Conservation (phyloP, 2,329 filamentous ascomycete species). For the Colletotrichum tropicicola region DNA sequence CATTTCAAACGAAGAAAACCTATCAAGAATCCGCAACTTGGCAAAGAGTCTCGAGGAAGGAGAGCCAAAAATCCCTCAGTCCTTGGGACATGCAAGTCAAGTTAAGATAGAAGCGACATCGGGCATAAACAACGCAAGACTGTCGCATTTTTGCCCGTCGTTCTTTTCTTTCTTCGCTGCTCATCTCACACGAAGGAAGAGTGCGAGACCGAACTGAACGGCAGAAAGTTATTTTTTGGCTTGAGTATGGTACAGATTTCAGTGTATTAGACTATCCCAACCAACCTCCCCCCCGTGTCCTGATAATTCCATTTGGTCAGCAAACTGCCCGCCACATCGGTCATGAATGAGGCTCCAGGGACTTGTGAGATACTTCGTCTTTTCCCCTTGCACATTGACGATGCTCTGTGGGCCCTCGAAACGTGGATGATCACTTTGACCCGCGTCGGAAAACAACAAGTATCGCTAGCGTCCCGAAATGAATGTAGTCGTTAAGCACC, state of each 20-base stretch:
- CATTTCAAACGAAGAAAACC: too few relatives aligned
- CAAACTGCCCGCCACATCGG: not conserved
- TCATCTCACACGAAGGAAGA: too few relatives aligned
- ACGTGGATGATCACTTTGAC: not conserved
- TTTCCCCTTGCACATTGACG: not conserved
- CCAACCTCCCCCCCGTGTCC: not conserved
- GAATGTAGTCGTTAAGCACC: constrained; percentile 5
- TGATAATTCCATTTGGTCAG: not conserved
- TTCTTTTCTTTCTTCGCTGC: too few relatives aligned
- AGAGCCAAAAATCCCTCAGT: too few relatives aligned
- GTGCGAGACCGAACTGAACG: too few relatives aligned
- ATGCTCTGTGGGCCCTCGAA: not conserved
- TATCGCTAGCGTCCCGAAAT: constrained; percentile 3
- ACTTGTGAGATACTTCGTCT: not conserved
- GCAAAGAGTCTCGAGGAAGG: too few relatives aligned
- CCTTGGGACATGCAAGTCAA: too few relatives aligned
- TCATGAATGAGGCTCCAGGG: not conserved
- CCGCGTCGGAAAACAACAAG: not conserved
- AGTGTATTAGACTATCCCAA: not conserved
- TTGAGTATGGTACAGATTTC: constrained; percentile 4
- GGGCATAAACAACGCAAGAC: too few relatives aligned
- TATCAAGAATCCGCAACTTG: too few relatives aligned
- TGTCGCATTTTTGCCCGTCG: too few relatives aligned
- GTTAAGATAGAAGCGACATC: too few relatives aligned
- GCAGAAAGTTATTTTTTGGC: too few relatives aligned